Percentiles rank a stretch among this genome's conserved stretches.
Conservation (phyloP, 257 asterid genomes). For the Perilla frutescens region DNA sequence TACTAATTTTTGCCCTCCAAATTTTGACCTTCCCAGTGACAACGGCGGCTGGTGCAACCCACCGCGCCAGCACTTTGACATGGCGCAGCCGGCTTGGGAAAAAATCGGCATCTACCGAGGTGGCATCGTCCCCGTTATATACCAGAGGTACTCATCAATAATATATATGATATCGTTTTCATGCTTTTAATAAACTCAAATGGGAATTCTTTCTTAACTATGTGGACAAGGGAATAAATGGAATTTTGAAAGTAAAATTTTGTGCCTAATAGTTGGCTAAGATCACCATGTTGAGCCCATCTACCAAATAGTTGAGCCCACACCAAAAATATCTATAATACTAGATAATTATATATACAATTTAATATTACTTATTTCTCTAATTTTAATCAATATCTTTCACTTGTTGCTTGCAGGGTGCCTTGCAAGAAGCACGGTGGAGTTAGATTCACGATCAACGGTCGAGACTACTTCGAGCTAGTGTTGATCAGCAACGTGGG, state of each 20-base stretch:
- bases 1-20: slow-evolving; percentile 70
- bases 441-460: slow-evolving; percentile 73
- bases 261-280: too few relatives aligned
- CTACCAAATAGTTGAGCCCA: too few relatives aligned
- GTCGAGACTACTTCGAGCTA: slow-evolving; percentile 74
- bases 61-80: slow-evolving; percentile 69
- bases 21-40: slow-evolving; percentile 58
- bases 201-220: not conserved
- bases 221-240: not conserved
- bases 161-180: not conserved
- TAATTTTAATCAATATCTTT: too few relatives aligned
- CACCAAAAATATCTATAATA: too few relatives aligned
- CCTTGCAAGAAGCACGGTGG: slow-evolving; percentile 86
- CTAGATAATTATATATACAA: too few relatives aligned
- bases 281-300: too few relatives aligned
- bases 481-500: slow-evolving; percentile 73
- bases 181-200: too few relatives aligned
- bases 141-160: slow-evolving; percentile 48
- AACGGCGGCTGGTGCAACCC: slow-evolving; percentile 82
- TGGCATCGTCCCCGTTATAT: slow-evolving; percentile 66
- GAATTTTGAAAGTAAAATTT: not conserved
- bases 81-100: slow-evolving; percentile 78
- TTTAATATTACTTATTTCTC: too few relatives aligned
- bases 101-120: slow-evolving; percentile 62
- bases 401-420: slow-evolving; percentile 47